A percentile compares a stretch with the other conserved stretches of the same genome.
phyloP scores from a whole-genome alignment of 2,329 filamentous ascomycete genomes.

The Endoconidiophora polonica region DNA sequence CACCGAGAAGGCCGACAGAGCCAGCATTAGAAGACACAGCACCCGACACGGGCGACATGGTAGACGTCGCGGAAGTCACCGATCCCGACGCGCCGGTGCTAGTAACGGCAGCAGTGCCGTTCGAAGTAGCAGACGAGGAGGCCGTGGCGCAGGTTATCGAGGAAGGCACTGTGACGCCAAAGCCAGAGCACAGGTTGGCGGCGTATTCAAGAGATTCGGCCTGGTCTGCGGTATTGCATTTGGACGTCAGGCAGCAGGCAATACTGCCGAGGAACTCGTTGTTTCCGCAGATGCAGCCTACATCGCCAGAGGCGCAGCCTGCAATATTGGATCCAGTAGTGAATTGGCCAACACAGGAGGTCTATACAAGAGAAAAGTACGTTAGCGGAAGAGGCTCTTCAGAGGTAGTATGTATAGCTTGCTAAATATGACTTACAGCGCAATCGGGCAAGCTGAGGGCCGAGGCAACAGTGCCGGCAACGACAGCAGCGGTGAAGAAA shows the following conservation, averaged over 20 bases:
- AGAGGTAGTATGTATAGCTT: background rate
- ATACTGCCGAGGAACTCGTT: slow-evolving; percentile 26
- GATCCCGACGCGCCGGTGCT: background rate
- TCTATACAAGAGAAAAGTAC: slow-evolving; percentile 14
- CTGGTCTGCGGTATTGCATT: slow-evolving; percentile 21
- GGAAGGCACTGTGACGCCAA: slow-evolving; percentile 22
- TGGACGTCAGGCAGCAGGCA: slow-evolving; percentile 25
- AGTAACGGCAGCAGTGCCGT: background rate
- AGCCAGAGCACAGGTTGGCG: slow-evolving; percentile 23
- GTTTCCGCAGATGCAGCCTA: slow-evolving; percentile 25
- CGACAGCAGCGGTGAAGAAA: slow-evolving; percentile 18
- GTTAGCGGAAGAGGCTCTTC: background rate
- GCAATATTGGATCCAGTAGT: slow-evolving; percentile 21
- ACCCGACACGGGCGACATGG: background rate
- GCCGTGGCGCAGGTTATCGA: slow-evolving; percentile 22
- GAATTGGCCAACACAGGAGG: slow-evolving; percentile 21
- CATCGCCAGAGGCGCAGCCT: slow-evolving; percentile 24
- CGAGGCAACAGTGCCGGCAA: slow-evolving; percentile 21
- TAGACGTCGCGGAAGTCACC: background rate
- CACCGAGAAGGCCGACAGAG: too few relatives aligned
- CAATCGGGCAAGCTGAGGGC: slow-evolving; percentile 22
- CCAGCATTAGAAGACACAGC: background rate
- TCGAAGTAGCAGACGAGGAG: background rate
- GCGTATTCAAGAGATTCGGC: slow-evolving; percentile 23
- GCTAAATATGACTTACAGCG: slow-evolving; percentile 21